These are phyloP conservation scores for Pseudoneurospora amorphoporcata DNA, from an alignment of 495 filamentous ascomycete species.

Conservation along the genomic window DNA sequence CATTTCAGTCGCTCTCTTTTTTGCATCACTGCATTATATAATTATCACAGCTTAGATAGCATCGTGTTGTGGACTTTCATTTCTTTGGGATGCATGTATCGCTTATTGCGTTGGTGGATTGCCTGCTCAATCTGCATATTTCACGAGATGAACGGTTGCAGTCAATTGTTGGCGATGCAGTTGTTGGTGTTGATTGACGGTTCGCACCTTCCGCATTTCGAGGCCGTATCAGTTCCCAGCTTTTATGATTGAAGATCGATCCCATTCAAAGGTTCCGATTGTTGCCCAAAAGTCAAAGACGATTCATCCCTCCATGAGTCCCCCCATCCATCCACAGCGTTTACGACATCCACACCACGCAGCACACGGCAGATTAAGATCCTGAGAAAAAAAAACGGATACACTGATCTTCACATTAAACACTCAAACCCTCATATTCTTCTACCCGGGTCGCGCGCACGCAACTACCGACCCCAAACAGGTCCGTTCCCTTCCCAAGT, in stretches of 20 bases:
- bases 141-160: neutral
- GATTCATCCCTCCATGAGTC: too few relatives aligned
- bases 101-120: neutral
- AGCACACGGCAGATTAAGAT: too few relatives aligned
- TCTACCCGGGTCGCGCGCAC: too few relatives aligned
- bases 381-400: too few relatives aligned
- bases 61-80: neutral
- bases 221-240: neutral
- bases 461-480: too few relatives aligned
- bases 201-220: neutral
- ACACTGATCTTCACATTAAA: too few relatives aligned
- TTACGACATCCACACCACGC: too few relatives aligned
- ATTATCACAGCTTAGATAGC: too few relatives aligned
- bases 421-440: too few relatives aligned
- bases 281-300: neutral
- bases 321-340: too few relatives aligned
- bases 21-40: too few relatives aligned
- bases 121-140: neutral
- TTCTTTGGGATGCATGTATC: neutral
- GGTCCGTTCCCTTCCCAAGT: neutral
- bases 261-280: neutral
- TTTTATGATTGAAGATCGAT: neutral
- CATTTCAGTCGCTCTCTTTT: neutral
- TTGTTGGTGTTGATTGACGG: neutral
- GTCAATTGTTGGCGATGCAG: neutral